A percentile compares a stretch with the other conserved stretches of the same genome.
Conservation (phyloP, 148 eudicot genomes). For the Rhododendron ovatum region DNA sequence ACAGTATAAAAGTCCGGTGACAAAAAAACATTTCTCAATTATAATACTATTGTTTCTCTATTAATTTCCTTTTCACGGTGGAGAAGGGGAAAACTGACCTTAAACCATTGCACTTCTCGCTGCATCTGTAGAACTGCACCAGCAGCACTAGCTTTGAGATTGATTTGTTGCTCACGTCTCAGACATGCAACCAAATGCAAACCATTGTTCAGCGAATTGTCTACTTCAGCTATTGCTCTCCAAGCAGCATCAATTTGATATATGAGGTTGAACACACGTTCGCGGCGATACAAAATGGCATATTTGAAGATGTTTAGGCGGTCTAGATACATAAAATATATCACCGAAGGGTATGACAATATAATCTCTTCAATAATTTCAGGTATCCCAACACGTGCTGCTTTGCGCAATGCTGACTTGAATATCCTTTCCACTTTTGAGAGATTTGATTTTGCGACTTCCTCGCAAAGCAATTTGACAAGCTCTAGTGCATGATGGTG, state of each 20-base stretch:
- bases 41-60: too few relatives aligned
- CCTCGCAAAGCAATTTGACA: not conserved
- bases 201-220: not conserved
- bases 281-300: not conserved
- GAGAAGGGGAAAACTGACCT: not conserved
- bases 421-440: not conserved
- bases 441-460: not conserved
- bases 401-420: not conserved
- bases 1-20: too few relatives aligned
- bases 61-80: too few relatives aligned
- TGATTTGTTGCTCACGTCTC: not conserved
- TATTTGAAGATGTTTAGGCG: not conserved
- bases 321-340: rapidly evolving
- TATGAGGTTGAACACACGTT: not conserved
- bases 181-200: not conserved
- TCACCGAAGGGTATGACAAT: not conserved
- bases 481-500: not conserved
- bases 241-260: not conserved
- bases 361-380: not conserved
- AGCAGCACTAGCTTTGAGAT: not conserved
- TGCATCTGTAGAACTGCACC: not conserved
- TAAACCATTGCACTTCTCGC: not conserved
- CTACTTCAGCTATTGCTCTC: too few relatives aligned
- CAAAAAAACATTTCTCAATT: too few relatives aligned
- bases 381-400: not conserved